Evolutionary conservation across 2,329 filamentous ascomycete genomes (phyloP).

Genomic region (Trichoderma sp.): DNA sequence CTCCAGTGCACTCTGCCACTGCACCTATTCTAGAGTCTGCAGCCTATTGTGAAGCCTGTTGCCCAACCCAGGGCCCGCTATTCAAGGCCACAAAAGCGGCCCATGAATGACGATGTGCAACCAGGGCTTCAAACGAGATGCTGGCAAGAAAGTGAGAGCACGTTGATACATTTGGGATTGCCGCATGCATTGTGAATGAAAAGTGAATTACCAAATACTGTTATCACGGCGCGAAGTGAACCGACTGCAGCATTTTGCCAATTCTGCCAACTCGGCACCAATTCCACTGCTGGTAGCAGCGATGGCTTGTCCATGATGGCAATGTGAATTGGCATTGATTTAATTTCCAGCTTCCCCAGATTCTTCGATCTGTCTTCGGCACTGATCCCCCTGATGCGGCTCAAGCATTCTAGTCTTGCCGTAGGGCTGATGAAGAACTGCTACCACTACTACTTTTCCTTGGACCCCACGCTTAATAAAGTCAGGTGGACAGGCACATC

Average conservation of each 20-base stretch:
- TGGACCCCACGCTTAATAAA: slow-evolving; percentile 11
- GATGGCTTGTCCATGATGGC: neutral
- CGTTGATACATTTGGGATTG: neutral
- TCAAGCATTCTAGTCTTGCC: slow-evolving; percentile 17
- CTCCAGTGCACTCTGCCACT: neutral
- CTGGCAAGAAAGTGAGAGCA: neutral
- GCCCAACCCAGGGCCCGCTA: slow-evolving; percentile 11
- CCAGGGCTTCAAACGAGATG: slow-evolving; percentile 3
- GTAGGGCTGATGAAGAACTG: slow-evolving; percentile 23
- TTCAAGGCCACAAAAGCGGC: slow-evolving; percentile 17
- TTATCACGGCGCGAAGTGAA: neutral
- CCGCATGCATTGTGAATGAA: neutral
- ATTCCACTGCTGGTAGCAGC: neutral
- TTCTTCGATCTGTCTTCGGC: slow-evolving; percentile 20
- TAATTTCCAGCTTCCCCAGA: slow-evolving; percentile 17
- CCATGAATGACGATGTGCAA: slow-evolving; percentile 20
- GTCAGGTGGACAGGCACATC: slow-evolving; percentile 11
- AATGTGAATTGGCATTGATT: neutral
- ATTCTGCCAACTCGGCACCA: neutral
- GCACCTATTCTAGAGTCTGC: neutral
- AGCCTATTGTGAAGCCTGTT: neutral
- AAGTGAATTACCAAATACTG: neutral
- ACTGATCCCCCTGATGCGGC: slow-evolving; percentile 22
- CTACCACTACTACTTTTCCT: neutral
- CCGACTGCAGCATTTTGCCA: neutral